Percentiles rank a stretch among this genome's conserved stretches.
These are phyloP conservation scores for Scheffersomyces stambukii DNA, from an alignment of 1,139 yeast species.

Conservation along the genomic window DNA sequence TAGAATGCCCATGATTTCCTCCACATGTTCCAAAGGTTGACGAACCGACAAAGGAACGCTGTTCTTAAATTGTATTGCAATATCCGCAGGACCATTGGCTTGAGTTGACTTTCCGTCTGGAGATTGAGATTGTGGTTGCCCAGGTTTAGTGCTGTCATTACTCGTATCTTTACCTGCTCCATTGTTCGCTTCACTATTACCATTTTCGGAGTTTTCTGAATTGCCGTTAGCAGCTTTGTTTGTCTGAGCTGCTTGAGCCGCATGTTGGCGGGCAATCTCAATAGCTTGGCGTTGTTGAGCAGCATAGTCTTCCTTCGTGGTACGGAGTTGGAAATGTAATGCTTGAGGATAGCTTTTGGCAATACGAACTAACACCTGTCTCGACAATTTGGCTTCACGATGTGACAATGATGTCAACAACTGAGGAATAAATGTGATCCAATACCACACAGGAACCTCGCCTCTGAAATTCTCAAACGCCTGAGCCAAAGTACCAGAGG, in stretches of 20 bases:
- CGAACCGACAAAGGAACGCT: constrained; percentile 19
- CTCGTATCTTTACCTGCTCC: not conserved
- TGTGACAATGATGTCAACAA: constrained; percentile 84
- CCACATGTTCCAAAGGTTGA: constrained; percentile 94
- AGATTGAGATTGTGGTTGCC: too few relatives aligned
- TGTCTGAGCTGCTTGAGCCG: constrained; percentile 21
- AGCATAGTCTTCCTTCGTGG: constrained; percentile 90
- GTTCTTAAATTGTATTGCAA: not conserved
- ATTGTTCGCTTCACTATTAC: not conserved
- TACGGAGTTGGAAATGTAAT: constrained; percentile 88
- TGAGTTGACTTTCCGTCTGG: too few relatives aligned
- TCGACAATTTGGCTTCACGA: constrained; percentile 83
- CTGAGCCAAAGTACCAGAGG: constrained; percentile 72
- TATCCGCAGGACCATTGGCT: too few relatives aligned
- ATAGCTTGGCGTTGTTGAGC: constrained; percentile 78
- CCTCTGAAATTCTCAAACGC: constrained; percentile 93
- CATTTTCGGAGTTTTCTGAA: constrained; percentile 5
- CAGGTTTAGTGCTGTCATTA: not conserved
- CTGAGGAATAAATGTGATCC: constrained; percentile 97
- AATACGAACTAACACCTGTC: constrained; percentile 82
- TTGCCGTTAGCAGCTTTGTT: not conserved
- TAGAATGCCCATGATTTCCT: constrained; percentile 89
- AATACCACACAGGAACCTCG: constrained; percentile 98
- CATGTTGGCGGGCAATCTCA: constrained; percentile 35
- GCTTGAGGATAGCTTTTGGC: constrained; percentile 98